These are phyloP conservation scores for Sedum album DNA, from an alignment of 164 flowering plant genomes.

Conservation along the genomic window DNA sequence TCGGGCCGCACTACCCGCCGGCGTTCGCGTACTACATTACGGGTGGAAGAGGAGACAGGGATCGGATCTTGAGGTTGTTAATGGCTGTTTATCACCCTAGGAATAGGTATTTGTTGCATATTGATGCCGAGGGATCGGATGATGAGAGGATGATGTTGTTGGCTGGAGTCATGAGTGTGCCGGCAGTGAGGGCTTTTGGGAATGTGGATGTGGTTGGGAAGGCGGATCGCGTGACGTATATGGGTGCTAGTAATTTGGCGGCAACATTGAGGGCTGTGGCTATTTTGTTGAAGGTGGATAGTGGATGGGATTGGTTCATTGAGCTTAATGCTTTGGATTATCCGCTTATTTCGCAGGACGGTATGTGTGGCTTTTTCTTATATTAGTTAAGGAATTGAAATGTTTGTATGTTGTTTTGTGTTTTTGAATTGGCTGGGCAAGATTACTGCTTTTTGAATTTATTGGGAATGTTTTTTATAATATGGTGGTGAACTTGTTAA, in stretches of 20 bases:
- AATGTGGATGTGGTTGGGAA: too few species aligned
- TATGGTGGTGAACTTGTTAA: neutral
- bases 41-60: constrained; percentile 20
- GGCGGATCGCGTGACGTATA: constrained; percentile 16
- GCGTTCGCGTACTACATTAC: too few species aligned
- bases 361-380: constrained; percentile 8
- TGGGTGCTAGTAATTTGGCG: constrained; percentile 21
- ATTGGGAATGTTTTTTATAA: neutral
- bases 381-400: too few species aligned
- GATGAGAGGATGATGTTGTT: too few species aligned
- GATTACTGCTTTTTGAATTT: neutral
- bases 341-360: too few species aligned
- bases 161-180: too few species aligned
- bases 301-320: too few species aligned
- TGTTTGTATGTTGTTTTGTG: too few species aligned
- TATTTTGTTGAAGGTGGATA: too few species aligned
- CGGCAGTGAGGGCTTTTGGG: constrained; percentile 10
- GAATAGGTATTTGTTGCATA: constrained; percentile 23
- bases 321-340: too few species aligned
- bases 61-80: constrained; percentile 17
- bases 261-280: constrained; percentile 17
- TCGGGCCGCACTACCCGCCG: too few species aligned
- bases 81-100: constrained; percentile 27
- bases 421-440: neutral
- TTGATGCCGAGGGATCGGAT: too few species aligned